Evolutionary conservation across 139 green algal species (phyloP).

Genomic region (Coelastrella sp.): DNA sequence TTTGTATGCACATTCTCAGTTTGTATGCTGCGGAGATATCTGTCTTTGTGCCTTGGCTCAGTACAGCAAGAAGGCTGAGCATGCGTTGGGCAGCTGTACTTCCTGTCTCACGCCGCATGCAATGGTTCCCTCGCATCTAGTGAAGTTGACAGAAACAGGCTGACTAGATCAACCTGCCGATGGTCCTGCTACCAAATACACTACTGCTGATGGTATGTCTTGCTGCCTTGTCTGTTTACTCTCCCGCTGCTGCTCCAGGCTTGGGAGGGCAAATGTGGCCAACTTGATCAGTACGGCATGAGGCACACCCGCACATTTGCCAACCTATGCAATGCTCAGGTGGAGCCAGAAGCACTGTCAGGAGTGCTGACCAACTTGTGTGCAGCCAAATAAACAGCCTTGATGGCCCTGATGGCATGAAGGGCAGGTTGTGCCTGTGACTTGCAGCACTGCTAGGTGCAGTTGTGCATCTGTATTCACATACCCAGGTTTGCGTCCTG

Average conservation of each 20-base stretch:
- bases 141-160: too few species aligned
- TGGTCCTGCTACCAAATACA: neutral
- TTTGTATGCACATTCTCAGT: neutral
- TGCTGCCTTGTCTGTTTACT: neutral
- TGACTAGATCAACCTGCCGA: neutral
- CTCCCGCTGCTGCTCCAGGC: conserved; percentile 34
- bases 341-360: conserved; percentile 55
- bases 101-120: too few species aligned
- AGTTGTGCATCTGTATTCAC: too few species aligned
- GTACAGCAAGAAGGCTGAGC: too few species aligned
- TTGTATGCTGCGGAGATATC: too few species aligned
- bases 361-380: conserved; percentile 25
- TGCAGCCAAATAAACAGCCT: neutral
- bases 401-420: too few species aligned
- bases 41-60: too few species aligned
- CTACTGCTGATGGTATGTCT: neutral
- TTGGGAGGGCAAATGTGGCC: conserved; percentile 71
- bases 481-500: too few species aligned
- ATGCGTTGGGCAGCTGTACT: too few species aligned
- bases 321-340: conserved; percentile 89
- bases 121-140: too few species aligned
- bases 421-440: too few species aligned
- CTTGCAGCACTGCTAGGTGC: too few species aligned
- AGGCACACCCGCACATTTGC: conserved; percentile 82
- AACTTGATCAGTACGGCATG: conserved; percentile 89